Percentiles rank a stretch among this genome's conserved stretches.
phyloP scores from a whole-genome alignment of 805 yeast genomes.

The Saccharomyces eubayanus region DNA sequence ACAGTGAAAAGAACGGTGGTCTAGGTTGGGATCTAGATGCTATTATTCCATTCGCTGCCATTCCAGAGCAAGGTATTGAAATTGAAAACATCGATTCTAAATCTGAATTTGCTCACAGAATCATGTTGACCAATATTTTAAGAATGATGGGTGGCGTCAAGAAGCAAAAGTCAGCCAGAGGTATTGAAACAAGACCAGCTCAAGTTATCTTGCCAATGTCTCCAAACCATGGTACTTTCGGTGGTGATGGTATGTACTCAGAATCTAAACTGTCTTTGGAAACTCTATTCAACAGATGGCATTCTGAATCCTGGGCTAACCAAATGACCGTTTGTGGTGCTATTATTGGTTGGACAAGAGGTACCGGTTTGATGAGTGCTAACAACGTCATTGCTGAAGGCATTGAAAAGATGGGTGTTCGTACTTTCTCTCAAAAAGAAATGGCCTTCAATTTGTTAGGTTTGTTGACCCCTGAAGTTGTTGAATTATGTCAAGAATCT shows the following conservation, averaged over 20 bases:
- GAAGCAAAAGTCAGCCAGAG: slow-evolving; percentile 65
- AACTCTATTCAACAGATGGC: slow-evolving; percentile 97
- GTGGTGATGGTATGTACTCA: slow-evolving; percentile 95
- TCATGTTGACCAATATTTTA: slow-evolving; percentile 92
- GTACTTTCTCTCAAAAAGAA: slow-evolving; percentile 97
- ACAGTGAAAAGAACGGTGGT: slow-evolving; percentile 76
- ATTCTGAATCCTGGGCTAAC: slow-evolving; percentile 92
- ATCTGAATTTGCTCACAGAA: slow-evolving; percentile 96
- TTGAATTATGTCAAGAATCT: slow-evolving; percentile 78
- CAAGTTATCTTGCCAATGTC: slow-evolving; percentile 94
- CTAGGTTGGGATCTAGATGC: slow-evolving; percentile 97
- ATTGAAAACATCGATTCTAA: slow-evolving; percentile 86
- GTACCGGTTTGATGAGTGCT: slow-evolving; percentile 97
- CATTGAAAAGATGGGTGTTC: slow-evolving; percentile 88
- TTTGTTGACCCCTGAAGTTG: slow-evolving; percentile 78
- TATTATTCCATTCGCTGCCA: slow-evolving; percentile 96
- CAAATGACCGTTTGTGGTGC: slow-evolving; percentile 97
- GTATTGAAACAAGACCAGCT: slow-evolving; percentile 92
- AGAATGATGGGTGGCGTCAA: slow-evolving; percentile 89
- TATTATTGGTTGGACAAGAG: slow-evolving; percentile 99
- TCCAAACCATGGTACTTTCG: slow-evolving; percentile 98
- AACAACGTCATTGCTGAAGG: slow-evolving; percentile 98
- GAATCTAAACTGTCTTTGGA: slow-evolving; percentile 94
- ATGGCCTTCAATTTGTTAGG: slow-evolving; percentile 99
- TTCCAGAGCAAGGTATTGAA: slow-evolving; percentile 97